phyloP scores from a whole-genome alignment of 108 stramenopile genomes.

The Parmales sp. region DNA sequence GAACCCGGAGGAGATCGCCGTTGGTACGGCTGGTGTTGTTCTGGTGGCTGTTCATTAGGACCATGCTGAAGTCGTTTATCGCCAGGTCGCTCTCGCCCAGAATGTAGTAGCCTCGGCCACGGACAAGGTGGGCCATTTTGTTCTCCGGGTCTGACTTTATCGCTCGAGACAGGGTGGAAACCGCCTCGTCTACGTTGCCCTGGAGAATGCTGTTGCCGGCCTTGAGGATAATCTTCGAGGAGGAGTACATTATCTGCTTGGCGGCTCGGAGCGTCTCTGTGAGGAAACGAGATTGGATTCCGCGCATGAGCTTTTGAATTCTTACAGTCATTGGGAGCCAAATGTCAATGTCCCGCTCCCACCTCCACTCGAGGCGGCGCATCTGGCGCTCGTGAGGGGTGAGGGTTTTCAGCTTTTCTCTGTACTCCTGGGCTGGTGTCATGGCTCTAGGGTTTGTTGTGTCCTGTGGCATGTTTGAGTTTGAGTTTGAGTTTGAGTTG shows the following conservation, averaged over 20 bases:
- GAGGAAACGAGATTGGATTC: background rate
- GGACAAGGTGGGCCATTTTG: background rate
- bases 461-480: too few relatives aligned
- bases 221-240: background rate
- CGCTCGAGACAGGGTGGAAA: background rate
- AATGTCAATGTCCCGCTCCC: background rate
- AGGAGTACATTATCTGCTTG: background rate
- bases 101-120: background rate
- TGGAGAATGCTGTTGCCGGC: background rate
- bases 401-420: background rate
- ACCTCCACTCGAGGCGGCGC: constrained; percentile 9
- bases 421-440: background rate
- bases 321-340: background rate
- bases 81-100: background rate
- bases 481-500: too few relatives aligned
- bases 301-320: background rate
- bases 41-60: too few relatives aligned
- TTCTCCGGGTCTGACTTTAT: background rate
- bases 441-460: background rate
- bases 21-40: background rate
- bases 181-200: background rate
- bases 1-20: background rate
- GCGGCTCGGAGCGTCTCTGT: background rate
- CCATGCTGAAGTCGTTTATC: background rate
- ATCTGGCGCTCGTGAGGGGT: background rate